Conservation (phyloP, 192 early-diverging fungal species). For the Podila epigama region DNA sequence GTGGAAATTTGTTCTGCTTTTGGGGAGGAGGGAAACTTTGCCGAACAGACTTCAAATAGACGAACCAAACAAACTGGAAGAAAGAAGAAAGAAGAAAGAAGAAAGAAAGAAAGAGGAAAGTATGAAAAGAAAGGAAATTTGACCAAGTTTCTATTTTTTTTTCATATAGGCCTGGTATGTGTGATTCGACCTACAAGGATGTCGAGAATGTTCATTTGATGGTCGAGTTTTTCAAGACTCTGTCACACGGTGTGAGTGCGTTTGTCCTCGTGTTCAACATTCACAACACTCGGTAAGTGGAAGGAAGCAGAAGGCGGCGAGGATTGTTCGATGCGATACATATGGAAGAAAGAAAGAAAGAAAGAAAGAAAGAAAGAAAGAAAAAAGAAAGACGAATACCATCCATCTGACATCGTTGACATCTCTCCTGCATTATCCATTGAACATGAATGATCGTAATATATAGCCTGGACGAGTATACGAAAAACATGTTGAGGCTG, state of each 20-base stretch:
- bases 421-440: background rate
- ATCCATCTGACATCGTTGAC: too few relatives aligned
- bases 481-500: conserved; percentile 57
- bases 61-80: too few relatives aligned
- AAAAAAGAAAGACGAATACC: too few relatives aligned
- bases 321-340: background rate
- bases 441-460: background rate
- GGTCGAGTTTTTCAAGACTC: conserved; percentile 57
- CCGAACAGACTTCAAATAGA: too few relatives aligned
- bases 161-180: conserved; percentile 51
- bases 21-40: too few relatives aligned
- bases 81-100: too few relatives aligned
- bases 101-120: too few relatives aligned
- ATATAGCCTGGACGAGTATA: conserved; percentile 58
- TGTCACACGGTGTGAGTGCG: conserved; percentile 60
- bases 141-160: too few relatives aligned
- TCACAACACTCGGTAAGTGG: conserved; percentile 57
- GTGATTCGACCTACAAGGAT: conserved; percentile 54
- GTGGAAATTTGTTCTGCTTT: too few relatives aligned
- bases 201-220: conserved; percentile 54
- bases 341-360: conserved; percentile 1
- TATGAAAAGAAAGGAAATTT: too few relatives aligned
- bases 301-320: too few relatives aligned
- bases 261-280: conserved; percentile 62
- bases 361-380: background rate